Base-by-base conservation (phyloP, 2,329 filamentous ascomycete species). In the Phialemoniopsis sp. region DNA sequence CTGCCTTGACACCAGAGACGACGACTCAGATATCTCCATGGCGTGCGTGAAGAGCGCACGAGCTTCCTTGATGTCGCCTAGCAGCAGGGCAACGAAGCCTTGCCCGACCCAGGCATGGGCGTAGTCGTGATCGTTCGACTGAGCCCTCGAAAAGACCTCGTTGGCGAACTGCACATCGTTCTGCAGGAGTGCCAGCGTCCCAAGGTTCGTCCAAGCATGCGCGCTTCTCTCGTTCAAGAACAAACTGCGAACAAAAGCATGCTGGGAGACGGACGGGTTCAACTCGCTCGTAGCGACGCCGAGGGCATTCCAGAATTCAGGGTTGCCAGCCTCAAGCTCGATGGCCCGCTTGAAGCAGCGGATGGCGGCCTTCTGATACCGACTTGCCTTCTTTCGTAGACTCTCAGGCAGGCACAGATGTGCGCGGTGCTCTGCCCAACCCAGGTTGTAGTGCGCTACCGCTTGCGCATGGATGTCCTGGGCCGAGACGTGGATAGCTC, bases 241-340 rank as follows among this genome's bases (percentile, higher is more conserved):
- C n/a, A 98, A 62, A 49, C 90, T 95, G 50, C 94, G 77, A 12
- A 95, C 85, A 52, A 98, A 91, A 0, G 93, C 82, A 59, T 98
- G 94, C 59, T 98, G 93, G 0, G 93, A 82, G 3, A 98, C 87
- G 41, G 85, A 82, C 0, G 90, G 85, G 54, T 87, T 96, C 49
- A 96, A 74, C 34, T 80, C 80, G 46, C 88, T 90, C 3, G 93
- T 96, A 18, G 87, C 89, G 4, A 97, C 88, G 36, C 91, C 93
- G 3, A 98, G 73, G 0, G 93, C 85, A 56, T 97, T 97, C 93
- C 93, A 98, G 60, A 97, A 97, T 50, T 97, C 91, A 0, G 88
- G 72, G 56, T 97, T 98, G 37, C 89, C 87, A 7, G 90, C 87
- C 61, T 98, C 94, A 2, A 96, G 73, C 62, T 97, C 93, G 48